Base-by-base conservation (phyloP, 805 yeast species). In the Nakazawaea laoshanensis region DNA sequence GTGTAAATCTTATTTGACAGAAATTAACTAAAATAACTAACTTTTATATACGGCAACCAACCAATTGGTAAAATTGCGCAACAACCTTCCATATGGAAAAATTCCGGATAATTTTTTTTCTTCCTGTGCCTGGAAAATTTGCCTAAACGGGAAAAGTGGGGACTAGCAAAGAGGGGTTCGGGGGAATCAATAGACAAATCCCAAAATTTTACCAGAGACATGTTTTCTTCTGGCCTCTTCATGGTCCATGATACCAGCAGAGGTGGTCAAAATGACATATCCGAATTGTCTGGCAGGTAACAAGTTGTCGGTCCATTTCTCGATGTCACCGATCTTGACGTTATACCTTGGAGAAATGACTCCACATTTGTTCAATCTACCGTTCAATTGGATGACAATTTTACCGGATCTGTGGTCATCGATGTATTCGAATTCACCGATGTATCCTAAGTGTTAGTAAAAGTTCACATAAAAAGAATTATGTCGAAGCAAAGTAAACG, bases 171-270 rank as follows among this genome's bases (percentile, higher is more conserved):
- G n/a, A n/a, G n/a, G n/a, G n/a, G n/a, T n/a, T n/a, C n/a, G n/a
- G n/a, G n/a, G n/a, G n/a, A n/a, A n/a, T n/a, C n/a, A 88, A 80
- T 88, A 88, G 51, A 89, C 96, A 74, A 86, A 89, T 62, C 98
- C 98, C 62, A 89, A 80, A 69, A 89, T 83, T 77, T 89, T 89
- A 69, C 98, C 98, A 52, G 96, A 87, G 56, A 89, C 97, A 74
- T 89, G 97, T 83, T 89, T 92, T 81, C 96, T 84, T 79, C 95
- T 86, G 56, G 98, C 98, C 76, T 89, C 96, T 77, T 89, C 97
- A 77, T 89, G 98, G 78, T 92, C 97, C 95, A 89, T 87, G 57
- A 89, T 89, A 74, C 98, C 98, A 56, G 97, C 96, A 56, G 97
- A 89, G 55, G 97, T 89, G 69, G 97, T 89, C 62, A 89, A 80